Conservation (phyloP, 2,329 filamentous ascomycete species). For the Rutstroemia sydowiana region DNA sequence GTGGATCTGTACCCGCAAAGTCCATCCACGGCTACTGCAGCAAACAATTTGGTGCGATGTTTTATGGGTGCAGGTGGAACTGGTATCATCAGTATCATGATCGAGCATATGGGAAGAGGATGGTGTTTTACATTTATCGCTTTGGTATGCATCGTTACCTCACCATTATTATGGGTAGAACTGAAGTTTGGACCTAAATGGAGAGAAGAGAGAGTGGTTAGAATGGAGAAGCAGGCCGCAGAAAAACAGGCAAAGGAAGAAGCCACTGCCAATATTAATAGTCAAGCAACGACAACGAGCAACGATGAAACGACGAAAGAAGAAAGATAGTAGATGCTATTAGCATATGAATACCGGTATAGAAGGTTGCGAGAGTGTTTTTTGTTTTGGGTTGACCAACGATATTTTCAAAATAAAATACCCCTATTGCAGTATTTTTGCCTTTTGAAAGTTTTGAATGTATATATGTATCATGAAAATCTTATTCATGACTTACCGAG, state of each 20-base stretch:
- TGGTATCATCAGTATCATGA: slow-evolving; percentile 52
- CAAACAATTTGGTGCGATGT: slow-evolving; percentile 58
- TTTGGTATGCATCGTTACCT: slow-evolving; percentile 40
- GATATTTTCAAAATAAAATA: not conserved
- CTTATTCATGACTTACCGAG: not conserved
- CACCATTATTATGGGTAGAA: slow-evolving; percentile 43
- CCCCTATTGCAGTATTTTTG: not conserved
- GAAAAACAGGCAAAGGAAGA: slow-evolving; percentile 20
- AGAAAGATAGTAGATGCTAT: not conserved
- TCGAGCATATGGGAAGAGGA: slow-evolving; percentile 48
- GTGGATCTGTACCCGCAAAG: slow-evolving; percentile 56
- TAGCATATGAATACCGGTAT: not conserved
- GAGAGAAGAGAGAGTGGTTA: slow-evolving; percentile 43
- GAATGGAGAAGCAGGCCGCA: slow-evolving; percentile 31
- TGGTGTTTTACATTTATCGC: slow-evolving; percentile 57
- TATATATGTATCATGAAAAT: not conserved
- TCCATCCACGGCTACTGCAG: slow-evolving; percentile 55
- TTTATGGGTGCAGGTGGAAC: slow-evolving; percentile 51
- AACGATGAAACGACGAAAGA: slow-evolving; percentile 1
- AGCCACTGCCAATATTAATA: not conserved
- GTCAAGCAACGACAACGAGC: not conserved
- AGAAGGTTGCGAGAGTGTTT: not conserved
- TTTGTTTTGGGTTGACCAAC: not conserved
- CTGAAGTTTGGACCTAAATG: slow-evolving; percentile 42
- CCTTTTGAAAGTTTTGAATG: not conserved